Evolutionary conservation across 805 yeast species (phyloP), one percentile per base, ranked within the genome.

Genomic region (Saturnispora mendoncae): DNA sequence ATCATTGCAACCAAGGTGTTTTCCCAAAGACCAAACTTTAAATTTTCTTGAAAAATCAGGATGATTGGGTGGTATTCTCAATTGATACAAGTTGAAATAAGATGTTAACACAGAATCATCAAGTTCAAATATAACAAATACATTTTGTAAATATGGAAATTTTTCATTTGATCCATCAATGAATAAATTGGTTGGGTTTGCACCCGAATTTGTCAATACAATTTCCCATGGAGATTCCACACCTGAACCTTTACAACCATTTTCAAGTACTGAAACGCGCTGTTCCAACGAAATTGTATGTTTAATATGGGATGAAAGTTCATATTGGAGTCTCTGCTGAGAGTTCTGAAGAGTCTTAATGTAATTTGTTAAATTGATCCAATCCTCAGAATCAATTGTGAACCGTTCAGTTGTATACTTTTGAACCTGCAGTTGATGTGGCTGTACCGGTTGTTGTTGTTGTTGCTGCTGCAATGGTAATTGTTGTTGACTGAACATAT

Each of bases 211-310:
- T 32, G 47, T 57, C 3, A 61, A 58, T 5, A 58, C 48, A 4
- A 52, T 32, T 29, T 57, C 64, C 48, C 46, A 60, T 20, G 50
- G 51, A n/a, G 42, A 41, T 26, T 58, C 62, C 17, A 57, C 18
- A 3, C 65, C 65, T 10, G 56, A 41, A 2, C 62, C 64, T 20
- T 62, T 43, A n/a, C 44, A 29, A 24, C 46, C 44, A 39, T 60
- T 60, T 15, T 47, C 24, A 4, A 51, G 45, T 15, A 54, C 46
- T 5, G 56, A 52, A 14, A 57, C 41, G 17, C 56, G 48, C 38
- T 58, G 63, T 40, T 60, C 60, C 12, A 58, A 46, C 14, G 52
- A 23, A 8, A 54, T 47, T 4, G 51, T 36, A 1, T 52, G 44
- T 15, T 48, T 43, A 23, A 48, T 49, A 31, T 56, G 58, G n/a